Base-by-base conservation (phyloP, 1,284 basidiomycete species). In the Moesziomyces sp. region DNA sequence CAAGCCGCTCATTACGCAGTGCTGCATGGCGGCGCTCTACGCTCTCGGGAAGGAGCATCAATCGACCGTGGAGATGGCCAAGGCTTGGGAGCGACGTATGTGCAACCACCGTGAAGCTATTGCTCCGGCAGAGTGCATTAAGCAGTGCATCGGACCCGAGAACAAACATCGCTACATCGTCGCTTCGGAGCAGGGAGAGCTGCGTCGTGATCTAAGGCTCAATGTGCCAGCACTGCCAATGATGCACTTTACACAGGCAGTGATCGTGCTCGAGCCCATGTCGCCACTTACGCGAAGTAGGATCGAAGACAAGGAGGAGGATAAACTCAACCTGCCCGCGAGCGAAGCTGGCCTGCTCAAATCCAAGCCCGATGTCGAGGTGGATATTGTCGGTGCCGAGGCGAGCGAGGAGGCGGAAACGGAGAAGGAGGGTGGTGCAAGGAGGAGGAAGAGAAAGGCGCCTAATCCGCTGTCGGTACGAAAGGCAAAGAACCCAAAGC, bases 391-490 rank as follows among this genome's bases (percentile, higher is more conserved):
- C 18, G 65, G 66, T 9, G 64, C 35, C 30, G 60, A 40, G 0
- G 26, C 35, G 3, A 16, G 44, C 58, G 19, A 90, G 89, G 82
- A 91, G 89, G 21, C 21, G 21, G 83, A 89, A 87, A 74, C 91
- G 88, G 53, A 26, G 3, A 18, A 48, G 13, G 57, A 52, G 11
- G 47, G 33, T 5, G 40, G 55, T 13, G 23, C 23, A n/a, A 56
- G 55, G 26, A 62, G 56, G 28, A 35, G 66, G 2, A 62, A 63
- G 35, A 46, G 58, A 0, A 95, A 93, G 82, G 93, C 88, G 0
- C 93, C 95, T 0, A 99, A 99, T 86, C 94, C 96, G 16, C 87
- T 99, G 5, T 94, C 93, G 65, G 86, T 95, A 42, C 94, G 93
- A 87, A 97, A 94, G 87, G 94, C 73, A 23, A 81, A 78, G 43